Base-by-base conservation (phyloP, 2,329 filamentous ascomycete species). In the Elsinoe australis region DNA sequence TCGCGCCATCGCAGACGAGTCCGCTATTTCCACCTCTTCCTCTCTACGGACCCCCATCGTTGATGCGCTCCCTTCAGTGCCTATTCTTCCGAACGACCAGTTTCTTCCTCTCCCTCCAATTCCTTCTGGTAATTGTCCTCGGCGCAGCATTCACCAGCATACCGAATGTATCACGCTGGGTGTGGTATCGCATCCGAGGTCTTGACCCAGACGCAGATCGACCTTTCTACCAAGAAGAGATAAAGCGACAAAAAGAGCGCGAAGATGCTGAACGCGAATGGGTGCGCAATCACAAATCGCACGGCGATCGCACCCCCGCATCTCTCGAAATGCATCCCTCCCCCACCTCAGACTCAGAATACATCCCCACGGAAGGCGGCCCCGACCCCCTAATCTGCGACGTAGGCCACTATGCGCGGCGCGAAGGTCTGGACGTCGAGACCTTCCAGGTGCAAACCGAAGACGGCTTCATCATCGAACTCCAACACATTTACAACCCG, bases 401-500 rank as follows among this genome's bases (percentile, higher is more conserved):
- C 57, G 78, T 89, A 15, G 75, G 76, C 2, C 92, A 95, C 61
- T 95, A 96, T 61, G 89, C 90, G 1, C 76, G 86, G 15, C 75
- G 89, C 9, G 87, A 95, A 10, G 90, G 90, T 0, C 74, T 96
- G 1, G 87, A 95, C 52, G 78, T 87, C 18, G 89, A 95, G 60
- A 76, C 77, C 7, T 86, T 87, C 58, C 74, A 85, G 42, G 88
- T 95, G 0, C 83, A 94, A 64, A 95, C 90, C 0, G 89, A 95
- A 62, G 90, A 96, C 59, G 89, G 89, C 1, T 95, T 95, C 61
- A 79, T 95, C 36, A 84, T 95, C 53, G 80, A 85, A 17, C 72
- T 95, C 1, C 94, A 86, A 82, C 90, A 95, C 63, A 74, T 95
- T 19, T 94, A 86, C 62, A 83, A 95, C 54, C 90, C 90, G 0